A percentile compares a stretch with the other conserved stretches of the same genome.
These are phyloP conservation scores for Venturia pyrina DNA, from an alignment of 2,329 filamentous ascomycete genomes.

Conservation along the genomic window DNA sequence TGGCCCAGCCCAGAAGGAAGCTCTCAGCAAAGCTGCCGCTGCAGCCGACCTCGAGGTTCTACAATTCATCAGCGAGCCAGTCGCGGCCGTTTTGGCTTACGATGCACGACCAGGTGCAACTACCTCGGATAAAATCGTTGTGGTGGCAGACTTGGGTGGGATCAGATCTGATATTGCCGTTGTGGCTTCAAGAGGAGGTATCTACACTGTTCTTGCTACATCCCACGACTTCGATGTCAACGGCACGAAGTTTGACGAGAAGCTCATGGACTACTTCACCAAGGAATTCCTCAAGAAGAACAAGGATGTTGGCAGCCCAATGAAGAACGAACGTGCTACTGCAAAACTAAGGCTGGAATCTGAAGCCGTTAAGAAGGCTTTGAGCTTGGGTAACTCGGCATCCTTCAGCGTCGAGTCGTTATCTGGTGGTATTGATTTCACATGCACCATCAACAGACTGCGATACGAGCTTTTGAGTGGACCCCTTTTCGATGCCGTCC, in stretches of 20 bases:
- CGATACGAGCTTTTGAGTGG: constrained; percentile 82
- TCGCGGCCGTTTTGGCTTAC: constrained; percentile 82
- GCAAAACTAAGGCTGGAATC: constrained; percentile 90
- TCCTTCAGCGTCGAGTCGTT: constrained; percentile 90
- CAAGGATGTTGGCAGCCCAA: constrained; percentile 62
- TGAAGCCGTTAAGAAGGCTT: constrained; percentile 83
- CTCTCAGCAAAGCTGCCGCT: constrained; percentile 66
- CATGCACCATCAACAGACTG: constrained; percentile 82
- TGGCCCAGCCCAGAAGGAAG: constrained; percentile 73
- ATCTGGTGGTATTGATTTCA: constrained; percentile 81
- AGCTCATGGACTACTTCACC: constrained; percentile 89
- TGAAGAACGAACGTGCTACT: constrained; percentile 67
- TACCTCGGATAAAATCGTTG: constrained; percentile 65
- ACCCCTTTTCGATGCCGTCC: constrained; percentile 84
- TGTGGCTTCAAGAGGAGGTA: constrained; percentile 81
- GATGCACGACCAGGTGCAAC: constrained; percentile 69
- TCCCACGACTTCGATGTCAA: constrained; percentile 92
- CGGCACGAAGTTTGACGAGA: constrained; percentile 76
- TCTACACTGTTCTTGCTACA: constrained; percentile 91
- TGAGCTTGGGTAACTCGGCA: constrained; percentile 79
- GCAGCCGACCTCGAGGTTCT: constrained; percentile 79
- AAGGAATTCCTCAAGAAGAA: constrained; percentile 99
- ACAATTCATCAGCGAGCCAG: constrained; percentile 85
- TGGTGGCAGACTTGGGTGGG: constrained; percentile 87
- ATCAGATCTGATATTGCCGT: constrained; percentile 88